A percentile compares a stretch with the other conserved stretches of the same genome.
These are phyloP conservation scores for Suillus brevipes DNA, from an alignment of 768 basidiomycete genomes.

Conservation along the genomic window DNA sequence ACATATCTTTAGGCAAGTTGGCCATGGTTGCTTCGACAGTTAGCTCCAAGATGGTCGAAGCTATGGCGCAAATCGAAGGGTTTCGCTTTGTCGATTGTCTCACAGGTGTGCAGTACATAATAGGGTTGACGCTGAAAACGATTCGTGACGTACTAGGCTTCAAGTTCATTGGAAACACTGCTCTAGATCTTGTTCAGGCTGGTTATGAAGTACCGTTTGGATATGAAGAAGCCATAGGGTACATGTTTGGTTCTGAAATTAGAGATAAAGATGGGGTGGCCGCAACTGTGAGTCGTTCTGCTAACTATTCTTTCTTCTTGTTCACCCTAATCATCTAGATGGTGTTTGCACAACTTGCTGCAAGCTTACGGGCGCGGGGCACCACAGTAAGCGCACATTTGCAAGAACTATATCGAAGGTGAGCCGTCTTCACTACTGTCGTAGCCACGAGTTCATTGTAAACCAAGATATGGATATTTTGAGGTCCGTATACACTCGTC, in stretches of 20 bases:
- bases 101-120: constrained; percentile 53
- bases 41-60: constrained; percentile 85
- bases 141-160: constrained; percentile 53
- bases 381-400: constrained; percentile 58
- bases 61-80: constrained; percentile 73
- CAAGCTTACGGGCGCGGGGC: constrained; percentile 48
- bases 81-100: constrained; percentile 85
- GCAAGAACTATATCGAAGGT: constrained; percentile 63
- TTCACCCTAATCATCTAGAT: constrained; percentile 40
- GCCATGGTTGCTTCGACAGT: constrained; percentile 90
- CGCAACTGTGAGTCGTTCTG: constrained; percentile 56
- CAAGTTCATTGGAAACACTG: constrained; percentile 88
- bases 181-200: constrained; percentile 57
- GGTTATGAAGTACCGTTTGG: constrained; percentile 79
- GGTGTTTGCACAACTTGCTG: constrained; percentile 67
- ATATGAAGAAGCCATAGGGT: constrained; percentile 93
- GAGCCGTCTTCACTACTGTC: constrained; percentile 13
- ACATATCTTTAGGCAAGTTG: constrained; percentile 52
- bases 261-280: constrained; percentile 89
- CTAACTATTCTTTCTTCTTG: background rate
- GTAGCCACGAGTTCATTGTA: constrained; percentile 4
- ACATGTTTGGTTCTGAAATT: constrained; percentile 79
- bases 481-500: constrained; percentile 44
- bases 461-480: constrained; percentile 71
- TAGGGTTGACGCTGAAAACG: background rate